Evolutionary conservation across 345 rosid genomes (phyloP).

Genomic region (Conringia planisiliqua): DNA sequence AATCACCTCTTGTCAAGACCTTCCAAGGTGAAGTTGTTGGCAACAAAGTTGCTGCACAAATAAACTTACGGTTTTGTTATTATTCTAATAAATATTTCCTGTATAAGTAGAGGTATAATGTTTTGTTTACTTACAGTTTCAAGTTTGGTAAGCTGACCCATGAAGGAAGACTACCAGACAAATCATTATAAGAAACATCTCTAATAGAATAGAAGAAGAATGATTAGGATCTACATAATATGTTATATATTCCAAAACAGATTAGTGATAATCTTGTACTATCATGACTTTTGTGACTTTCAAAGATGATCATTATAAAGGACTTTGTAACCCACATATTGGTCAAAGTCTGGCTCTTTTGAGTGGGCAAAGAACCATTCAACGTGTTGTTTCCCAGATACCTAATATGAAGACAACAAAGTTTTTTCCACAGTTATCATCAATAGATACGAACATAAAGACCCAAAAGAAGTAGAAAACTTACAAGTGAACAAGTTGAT

Average conservation of each 20-base stretch:
- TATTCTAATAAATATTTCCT: neutral
- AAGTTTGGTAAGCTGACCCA: constrained; percentile 48
- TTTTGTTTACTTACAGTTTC: constrained; percentile 43
- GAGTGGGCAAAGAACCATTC: constrained; percentile 52
- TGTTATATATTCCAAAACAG: neutral
- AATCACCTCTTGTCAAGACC: constrained; percentile 44
- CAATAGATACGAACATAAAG: neutral
- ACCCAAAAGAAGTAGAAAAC: constrained; percentile 6
- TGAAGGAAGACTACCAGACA: constrained; percentile 61
- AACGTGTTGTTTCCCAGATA: constrained; percentile 43
- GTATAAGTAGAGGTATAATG: neutral
- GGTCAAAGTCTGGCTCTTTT: constrained; percentile 41
- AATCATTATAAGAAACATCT: constrained; percentile 73
- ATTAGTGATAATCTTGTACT: neutral
- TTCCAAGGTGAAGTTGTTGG: constrained; percentile 57
- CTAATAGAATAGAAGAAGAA: constrained; percentile 34
- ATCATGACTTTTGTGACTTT: neutral
- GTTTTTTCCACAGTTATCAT: neutral
- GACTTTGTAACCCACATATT: constrained; percentile 49
- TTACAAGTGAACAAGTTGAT: constrained; percentile 46
- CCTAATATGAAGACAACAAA: constrained; percentile 40
- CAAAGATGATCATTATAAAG: neutral
- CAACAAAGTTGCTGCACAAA: constrained; percentile 67
- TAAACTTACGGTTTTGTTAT: neutral
- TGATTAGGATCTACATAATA: neutral